phyloP scores from a whole-genome alignment of 192 early-diverging fungal genomes.

The Piromyces finnis region DNA sequence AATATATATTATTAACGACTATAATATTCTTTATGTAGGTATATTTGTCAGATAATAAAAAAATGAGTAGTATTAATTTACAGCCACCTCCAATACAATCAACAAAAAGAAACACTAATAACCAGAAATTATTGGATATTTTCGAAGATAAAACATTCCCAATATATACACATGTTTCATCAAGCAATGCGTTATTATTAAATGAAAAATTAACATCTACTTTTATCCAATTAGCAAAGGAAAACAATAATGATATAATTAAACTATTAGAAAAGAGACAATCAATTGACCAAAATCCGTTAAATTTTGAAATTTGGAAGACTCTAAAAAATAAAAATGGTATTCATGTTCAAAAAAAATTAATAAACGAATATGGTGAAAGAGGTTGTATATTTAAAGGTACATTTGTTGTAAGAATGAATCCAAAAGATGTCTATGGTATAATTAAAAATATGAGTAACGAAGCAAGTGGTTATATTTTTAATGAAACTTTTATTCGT shows the following conservation, averaged over 20 bases:
- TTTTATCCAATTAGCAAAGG: not conserved
- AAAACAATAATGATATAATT: not conserved
- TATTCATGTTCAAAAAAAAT: not conserved
- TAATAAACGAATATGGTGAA: not conserved
- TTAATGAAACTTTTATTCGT: not conserved
- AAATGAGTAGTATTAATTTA: not conserved
- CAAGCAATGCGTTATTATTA: not conserved
- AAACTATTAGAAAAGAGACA: not conserved
- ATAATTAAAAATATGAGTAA: not conserved
- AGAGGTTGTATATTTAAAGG: not conserved
- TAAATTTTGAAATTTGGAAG: not conserved
- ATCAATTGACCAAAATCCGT: not conserved
- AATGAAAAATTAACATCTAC: not conserved
- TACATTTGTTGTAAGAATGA: not conserved
- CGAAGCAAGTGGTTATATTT: not conserved
- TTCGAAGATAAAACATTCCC: not conserved
- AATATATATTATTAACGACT: no score
- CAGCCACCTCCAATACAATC: not conserved
- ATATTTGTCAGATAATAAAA: not conserved
- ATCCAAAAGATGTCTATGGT: not conserved
- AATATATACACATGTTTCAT: not conserved
- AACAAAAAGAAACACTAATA: not conserved
- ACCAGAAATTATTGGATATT: not conserved
- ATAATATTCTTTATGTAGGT: no score
- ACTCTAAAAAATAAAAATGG: not conserved